These are phyloP conservation scores for Vitis rupestris DNA, from an alignment of 164 flowering plant genomes.

Conservation along the genomic window DNA sequence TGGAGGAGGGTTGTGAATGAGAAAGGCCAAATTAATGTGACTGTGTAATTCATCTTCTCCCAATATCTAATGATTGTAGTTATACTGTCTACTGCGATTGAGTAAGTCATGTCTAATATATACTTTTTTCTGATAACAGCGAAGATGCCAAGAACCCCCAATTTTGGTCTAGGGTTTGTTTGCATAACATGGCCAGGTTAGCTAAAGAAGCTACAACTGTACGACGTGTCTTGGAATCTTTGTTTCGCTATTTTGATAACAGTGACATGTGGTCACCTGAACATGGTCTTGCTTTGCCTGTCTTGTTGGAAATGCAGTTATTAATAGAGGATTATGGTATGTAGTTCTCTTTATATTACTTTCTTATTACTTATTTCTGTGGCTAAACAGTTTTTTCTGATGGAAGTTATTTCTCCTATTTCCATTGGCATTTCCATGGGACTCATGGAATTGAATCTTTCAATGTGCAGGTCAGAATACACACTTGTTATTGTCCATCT, in stretches of 20 bases:
- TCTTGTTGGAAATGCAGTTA: constrained; percentile 32
- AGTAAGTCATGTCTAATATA: too few species aligned
- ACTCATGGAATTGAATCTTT: not conserved
- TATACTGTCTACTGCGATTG: too few species aligned
- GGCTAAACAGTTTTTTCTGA: not conserved
- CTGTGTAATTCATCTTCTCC: constrained; percentile 11
- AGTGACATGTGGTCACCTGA: constrained; percentile 26
- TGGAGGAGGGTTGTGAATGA: constrained; percentile 35
- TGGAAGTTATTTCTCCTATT: too few species aligned
- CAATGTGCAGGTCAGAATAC: constrained; percentile 19
- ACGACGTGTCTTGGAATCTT: constrained; percentile 33
- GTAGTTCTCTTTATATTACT: not conserved
- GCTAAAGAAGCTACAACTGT: constrained; percentile 38
- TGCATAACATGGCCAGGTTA: constrained; percentile 36
- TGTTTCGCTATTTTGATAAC: constrained; percentile 33
- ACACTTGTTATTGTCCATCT: constrained; percentile 20
- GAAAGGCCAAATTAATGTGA: constrained; percentile 20
- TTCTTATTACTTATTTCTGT: not conserved
- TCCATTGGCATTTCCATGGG: too few species aligned
- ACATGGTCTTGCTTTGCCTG: constrained; percentile 27
- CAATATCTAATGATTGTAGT: too few species aligned
- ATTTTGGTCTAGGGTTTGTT: constrained; percentile 40
- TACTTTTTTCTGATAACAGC: constrained; percentile 13
- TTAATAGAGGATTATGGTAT: constrained; percentile 27
- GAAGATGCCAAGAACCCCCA: constrained; percentile 28